These are phyloP conservation scores for Scleroderma bovista DNA, from an alignment of 768 basidiomycete genomes.

Conservation along the genomic window DNA sequence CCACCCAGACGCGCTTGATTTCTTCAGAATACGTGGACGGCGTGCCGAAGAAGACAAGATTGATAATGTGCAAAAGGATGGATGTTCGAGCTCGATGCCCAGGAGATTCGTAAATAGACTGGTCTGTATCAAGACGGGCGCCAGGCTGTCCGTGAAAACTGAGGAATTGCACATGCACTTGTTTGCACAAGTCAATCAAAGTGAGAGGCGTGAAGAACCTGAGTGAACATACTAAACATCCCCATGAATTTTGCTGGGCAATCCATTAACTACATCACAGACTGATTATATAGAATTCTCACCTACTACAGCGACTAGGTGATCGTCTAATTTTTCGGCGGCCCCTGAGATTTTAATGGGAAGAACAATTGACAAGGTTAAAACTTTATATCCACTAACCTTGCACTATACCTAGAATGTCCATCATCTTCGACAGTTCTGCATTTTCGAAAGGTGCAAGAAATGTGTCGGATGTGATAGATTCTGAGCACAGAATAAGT, in stretches of 20 bases:
- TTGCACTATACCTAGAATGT: conserved; percentile 6
- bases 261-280: not conserved
- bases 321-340: conserved; percentile 1
- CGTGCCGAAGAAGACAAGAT: conserved; percentile 39
- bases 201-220: not conserved
- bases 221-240: conserved; percentile 2
- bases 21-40: conserved; percentile 40
- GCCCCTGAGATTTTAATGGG: not conserved
- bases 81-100: conserved; percentile 19
- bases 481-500: conserved; percentile 4
- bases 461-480: conserved; percentile 10
- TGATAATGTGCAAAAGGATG: conserved; percentile 30
- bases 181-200: not conserved
- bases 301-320: conserved; percentile 6
- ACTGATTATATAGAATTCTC: not conserved
- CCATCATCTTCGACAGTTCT: conserved; percentile 8
- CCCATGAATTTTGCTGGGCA: conserved; percentile 7
- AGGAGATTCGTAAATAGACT: conserved; percentile 18
- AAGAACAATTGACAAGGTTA: not conserved
- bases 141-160: conserved; percentile 34
- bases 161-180: conserved; percentile 25
- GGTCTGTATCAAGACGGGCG: conserved; percentile 28
- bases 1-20: conserved; percentile 41
- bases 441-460: conserved; percentile 11
- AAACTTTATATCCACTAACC: not conserved